A percentile compares a stretch with the other conserved stretches of the same genome.
Evolutionary conservation across 2,329 filamentous ascomycete species (phyloP).

Genomic region (Alternaria arborescens): DNA sequence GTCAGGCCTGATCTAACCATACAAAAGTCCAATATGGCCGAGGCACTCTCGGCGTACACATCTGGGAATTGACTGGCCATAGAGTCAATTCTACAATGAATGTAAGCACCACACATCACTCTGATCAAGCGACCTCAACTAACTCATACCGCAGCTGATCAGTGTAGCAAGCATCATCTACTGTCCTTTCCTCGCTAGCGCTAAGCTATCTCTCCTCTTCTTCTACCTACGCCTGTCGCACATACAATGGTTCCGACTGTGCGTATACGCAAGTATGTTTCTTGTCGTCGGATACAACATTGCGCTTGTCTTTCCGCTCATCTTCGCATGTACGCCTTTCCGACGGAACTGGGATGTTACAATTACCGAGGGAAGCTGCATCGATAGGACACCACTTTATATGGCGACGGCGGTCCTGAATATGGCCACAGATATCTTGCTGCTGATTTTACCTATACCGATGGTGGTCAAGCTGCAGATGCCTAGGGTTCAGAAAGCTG

Average conservation of each 20-base stretch:
- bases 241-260: constrained; percentile 21
- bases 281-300: constrained; percentile 31
- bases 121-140: not conserved
- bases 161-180: constrained; percentile 22
- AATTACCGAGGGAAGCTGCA: constrained; percentile 23
- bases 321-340: constrained; percentile 34
- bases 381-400: constrained; percentile 29
- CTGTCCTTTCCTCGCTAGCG: constrained; percentile 25
- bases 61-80: constrained; percentile 29
- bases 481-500: constrained; percentile 24
- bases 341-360: constrained; percentile 28
- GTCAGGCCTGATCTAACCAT: not conserved
- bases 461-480: constrained; percentile 32
- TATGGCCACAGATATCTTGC: constrained; percentile 30
- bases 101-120: not conserved
- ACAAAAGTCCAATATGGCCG: constrained; percentile 18
- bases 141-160: constrained; percentile 4
- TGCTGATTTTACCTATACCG: constrained; percentile 28
- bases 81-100: constrained; percentile 22
- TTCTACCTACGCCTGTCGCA: constrained; percentile 27
- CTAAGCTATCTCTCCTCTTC: constrained; percentile 33
- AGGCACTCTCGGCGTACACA: constrained; percentile 29
- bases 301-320: constrained; percentile 27
- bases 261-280: constrained; percentile 27
- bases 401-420: constrained; percentile 32